Evolutionary conservation across 805 yeast genomes (phyloP).

Genomic region (Pichia eremophila): DNA sequence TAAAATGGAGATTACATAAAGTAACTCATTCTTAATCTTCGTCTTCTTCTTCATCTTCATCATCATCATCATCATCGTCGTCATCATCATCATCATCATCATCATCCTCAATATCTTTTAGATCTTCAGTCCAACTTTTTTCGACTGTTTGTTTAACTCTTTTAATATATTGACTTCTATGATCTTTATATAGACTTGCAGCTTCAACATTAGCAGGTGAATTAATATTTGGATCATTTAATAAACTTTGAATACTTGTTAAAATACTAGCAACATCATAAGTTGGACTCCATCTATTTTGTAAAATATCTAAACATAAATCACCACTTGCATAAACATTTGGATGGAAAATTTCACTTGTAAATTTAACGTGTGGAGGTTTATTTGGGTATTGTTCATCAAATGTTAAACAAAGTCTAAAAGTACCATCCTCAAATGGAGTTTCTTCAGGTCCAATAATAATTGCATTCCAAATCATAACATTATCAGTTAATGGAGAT

Average conservation of each 20-base stretch:
- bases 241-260: constrained; percentile 82
- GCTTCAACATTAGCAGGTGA: constrained; percentile 98
- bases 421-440: constrained; percentile 97
- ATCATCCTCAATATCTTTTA: constrained; percentile 48
- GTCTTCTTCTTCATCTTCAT: constrained; percentile 17
- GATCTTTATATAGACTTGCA: constrained; percentile 90
- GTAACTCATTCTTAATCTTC: constrained; percentile 5
- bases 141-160: constrained; percentile 94
- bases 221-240: constrained; percentile 93
- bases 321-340: constrained; percentile 95
- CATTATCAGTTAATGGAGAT: constrained; percentile 92
- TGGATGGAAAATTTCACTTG: constrained; percentile 95
- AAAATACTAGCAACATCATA: constrained; percentile 93
- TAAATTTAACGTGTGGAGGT: constrained; percentile 87
- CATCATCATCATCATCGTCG: constrained; percentile 21
- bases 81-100: constrained; percentile 22
- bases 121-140: constrained; percentile 82
- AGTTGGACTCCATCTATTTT: constrained; percentile 97
- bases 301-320: constrained; percentile 88
- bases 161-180: constrained; percentile 82
- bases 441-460: constrained; percentile 97
- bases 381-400: constrained; percentile 97
- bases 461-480: constrained; percentile 97
- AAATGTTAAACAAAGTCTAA: constrained; percentile 74
- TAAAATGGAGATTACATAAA: too few relatives aligned